These are phyloP conservation scores for Apiospora saccharicola DNA, from an alignment of 2,329 filamentous ascomycete genomes.

Conservation along the genomic window DNA sequence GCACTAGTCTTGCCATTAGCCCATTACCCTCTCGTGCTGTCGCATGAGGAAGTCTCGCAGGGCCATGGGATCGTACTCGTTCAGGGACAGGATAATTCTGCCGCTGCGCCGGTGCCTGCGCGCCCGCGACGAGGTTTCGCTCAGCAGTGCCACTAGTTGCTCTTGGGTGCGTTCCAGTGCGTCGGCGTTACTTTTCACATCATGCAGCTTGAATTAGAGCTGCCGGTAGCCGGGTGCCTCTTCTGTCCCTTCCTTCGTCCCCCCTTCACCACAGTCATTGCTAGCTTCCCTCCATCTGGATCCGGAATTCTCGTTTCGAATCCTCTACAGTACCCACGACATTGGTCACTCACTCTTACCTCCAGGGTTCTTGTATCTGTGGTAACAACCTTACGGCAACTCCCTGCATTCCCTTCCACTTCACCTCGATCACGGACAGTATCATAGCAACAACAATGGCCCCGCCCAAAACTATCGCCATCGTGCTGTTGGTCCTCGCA, in stretches of 20 bases:
- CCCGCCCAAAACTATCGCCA: too few relatives aligned
- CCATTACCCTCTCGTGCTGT: neutral
- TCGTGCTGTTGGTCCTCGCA: too few relatives aligned
- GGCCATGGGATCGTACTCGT: neutral
- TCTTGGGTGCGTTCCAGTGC: neutral
- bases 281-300: too few relatives aligned
- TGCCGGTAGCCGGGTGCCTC: neutral
- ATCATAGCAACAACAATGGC: too few relatives aligned
- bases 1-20: too few relatives aligned
- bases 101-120: neutral
- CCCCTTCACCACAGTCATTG: neutral
- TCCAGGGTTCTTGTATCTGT: too few relatives aligned
- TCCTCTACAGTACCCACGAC: too few relatives aligned
- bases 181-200: neutral
- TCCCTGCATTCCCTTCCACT: too few relatives aligned
- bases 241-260: neutral
- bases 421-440: too few relatives aligned
- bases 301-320: too few relatives aligned
- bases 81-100: neutral
- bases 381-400: too few relatives aligned
- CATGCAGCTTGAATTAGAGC: neutral
- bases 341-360: too few relatives aligned
- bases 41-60: neutral
- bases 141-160: neutral
- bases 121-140: neutral